phyloP scores from a whole-genome alignment of 345 rosid species.

The Camelina neglecta region DNA sequence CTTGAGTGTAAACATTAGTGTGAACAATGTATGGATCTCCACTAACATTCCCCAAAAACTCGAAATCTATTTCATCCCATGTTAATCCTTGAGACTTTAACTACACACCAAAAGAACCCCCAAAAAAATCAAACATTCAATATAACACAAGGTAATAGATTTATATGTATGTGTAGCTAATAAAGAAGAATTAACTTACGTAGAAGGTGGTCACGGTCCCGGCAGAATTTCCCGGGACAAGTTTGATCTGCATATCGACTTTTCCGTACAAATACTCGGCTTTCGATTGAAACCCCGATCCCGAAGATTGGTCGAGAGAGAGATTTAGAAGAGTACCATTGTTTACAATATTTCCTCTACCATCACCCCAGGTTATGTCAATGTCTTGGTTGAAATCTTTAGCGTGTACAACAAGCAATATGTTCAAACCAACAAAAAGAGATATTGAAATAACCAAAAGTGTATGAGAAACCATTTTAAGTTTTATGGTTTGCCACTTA shows the following conservation, averaged over 20 bases:
- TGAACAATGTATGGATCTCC: constrained; percentile 74
- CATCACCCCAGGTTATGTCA: constrained; percentile 56
- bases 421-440: constrained; percentile 18
- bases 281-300: constrained; percentile 55
- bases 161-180: not conserved
- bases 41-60: constrained; percentile 72
- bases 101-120: constrained; percentile 35
- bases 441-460: constrained; percentile 25
- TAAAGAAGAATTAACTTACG: constrained; percentile 46
- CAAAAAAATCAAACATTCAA: not conserved
- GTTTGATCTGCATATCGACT: constrained; percentile 47
- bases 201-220: constrained; percentile 64
- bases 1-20: constrained; percentile 69
- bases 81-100: constrained; percentile 58
- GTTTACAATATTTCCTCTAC: constrained; percentile 46
- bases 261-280: constrained; percentile 49
- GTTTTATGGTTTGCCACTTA: constrained; percentile 8
- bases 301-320: constrained; percentile 46
- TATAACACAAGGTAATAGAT: not conserved
- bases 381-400: constrained; percentile 46
- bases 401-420: constrained; percentile 35
- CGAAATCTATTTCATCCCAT: constrained; percentile 79
- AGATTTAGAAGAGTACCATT: constrained; percentile 52
- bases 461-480: constrained; percentile 23
- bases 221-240: constrained; percentile 54